A percentile compares a stretch with the other conserved stretches of the same genome.
These are phyloP conservation scores for Blastomyces gilchristii DNA, from an alignment of 2,329 filamentous ascomycete genomes.

Conservation along the genomic window DNA sequence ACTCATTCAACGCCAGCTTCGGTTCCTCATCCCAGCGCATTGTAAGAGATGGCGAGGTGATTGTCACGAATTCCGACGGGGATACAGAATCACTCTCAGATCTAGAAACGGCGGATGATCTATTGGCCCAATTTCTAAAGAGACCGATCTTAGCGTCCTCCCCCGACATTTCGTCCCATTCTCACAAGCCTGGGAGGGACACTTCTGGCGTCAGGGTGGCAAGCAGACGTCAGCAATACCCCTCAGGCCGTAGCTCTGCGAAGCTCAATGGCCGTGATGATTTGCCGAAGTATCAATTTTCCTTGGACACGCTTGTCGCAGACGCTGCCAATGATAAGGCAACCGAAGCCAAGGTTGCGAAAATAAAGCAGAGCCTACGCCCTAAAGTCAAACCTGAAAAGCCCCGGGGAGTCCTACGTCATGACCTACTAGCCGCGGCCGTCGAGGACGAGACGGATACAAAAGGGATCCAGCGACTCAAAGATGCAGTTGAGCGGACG, in stretches of 20 bases:
- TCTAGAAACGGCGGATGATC: slow-evolving; percentile 44
- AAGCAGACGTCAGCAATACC: neutral
- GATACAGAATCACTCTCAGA: slow-evolving; percentile 49
- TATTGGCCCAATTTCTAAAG: slow-evolving; percentile 30
- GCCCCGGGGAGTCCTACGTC: slow-evolving; percentile 22
- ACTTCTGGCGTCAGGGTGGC: neutral
- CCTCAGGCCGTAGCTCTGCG: neutral
- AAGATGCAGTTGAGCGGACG: slow-evolving; percentile 50
- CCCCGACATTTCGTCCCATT: slow-evolving; percentile 12
- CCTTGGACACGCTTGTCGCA: slow-evolving; percentile 51
- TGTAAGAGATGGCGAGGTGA: slow-evolving; percentile 44
- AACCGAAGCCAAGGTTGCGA: slow-evolving; percentile 43
- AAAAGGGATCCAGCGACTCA: slow-evolving; percentile 39
- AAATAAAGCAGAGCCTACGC: slow-evolving; percentile 24
- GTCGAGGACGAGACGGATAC: slow-evolving; percentile 37
- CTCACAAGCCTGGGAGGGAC: slow-evolving; percentile 11
- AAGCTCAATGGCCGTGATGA: slow-evolving; percentile 8
- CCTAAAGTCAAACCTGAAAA: slow-evolving; percentile 7
- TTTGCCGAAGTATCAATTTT: slow-evolving; percentile 49
- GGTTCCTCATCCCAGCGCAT: slow-evolving; percentile 13
- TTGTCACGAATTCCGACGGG: slow-evolving; percentile 61
- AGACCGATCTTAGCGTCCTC: slow-evolving; percentile 9
- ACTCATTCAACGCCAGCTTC: slow-evolving; percentile 10
- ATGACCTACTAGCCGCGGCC: slow-evolving; percentile 35
- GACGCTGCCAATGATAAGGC: slow-evolving; percentile 51